Evolutionary conservation across 306 rosid genomes (phyloP).

Genomic region (Prunus fruticosa): DNA sequence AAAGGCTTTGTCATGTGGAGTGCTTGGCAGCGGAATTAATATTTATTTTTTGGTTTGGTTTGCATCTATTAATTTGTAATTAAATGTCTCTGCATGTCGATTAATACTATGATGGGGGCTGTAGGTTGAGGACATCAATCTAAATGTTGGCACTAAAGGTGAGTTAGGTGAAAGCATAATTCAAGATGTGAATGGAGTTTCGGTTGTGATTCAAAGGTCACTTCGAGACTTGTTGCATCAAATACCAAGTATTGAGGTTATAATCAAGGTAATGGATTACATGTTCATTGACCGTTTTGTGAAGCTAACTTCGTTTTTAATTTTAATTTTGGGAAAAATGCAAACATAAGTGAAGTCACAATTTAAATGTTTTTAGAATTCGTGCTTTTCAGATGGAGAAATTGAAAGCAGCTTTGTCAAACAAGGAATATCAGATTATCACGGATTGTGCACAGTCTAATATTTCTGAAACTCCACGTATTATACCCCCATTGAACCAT

Average conservation of each 20-base stretch:
- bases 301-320: background rate
- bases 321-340: background rate
- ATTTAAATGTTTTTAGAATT: slow-evolving; percentile 19
- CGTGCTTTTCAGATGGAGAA: slow-evolving; percentile 64
- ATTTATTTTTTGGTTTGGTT: background rate
- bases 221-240: slow-evolving; percentile 76
- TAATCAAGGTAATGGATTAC: slow-evolving; percentile 55
- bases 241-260: slow-evolving; percentile 66
- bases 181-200: slow-evolving; percentile 87
- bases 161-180: slow-evolving; percentile 85
- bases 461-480: slow-evolving; percentile 72
- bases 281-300: slow-evolving; percentile 18
- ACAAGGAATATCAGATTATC: slow-evolving; percentile 82
- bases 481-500: slow-evolving; percentile 57
- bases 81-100: background rate
- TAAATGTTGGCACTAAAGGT: slow-evolving; percentile 83
- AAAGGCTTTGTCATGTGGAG: background rate
- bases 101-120: slow-evolving; percentile 20
- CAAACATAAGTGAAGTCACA: background rate
- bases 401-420: slow-evolving; percentile 89
- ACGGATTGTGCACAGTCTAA: slow-evolving; percentile 87
- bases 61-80: background rate
- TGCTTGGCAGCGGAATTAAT: background rate
- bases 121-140: slow-evolving; percentile 87
- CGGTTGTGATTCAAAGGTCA: slow-evolving; percentile 77